Evolutionary conservation across 1,284 basidiomycete species (phyloP).

Genomic region (Vanrija humicola): DNA sequence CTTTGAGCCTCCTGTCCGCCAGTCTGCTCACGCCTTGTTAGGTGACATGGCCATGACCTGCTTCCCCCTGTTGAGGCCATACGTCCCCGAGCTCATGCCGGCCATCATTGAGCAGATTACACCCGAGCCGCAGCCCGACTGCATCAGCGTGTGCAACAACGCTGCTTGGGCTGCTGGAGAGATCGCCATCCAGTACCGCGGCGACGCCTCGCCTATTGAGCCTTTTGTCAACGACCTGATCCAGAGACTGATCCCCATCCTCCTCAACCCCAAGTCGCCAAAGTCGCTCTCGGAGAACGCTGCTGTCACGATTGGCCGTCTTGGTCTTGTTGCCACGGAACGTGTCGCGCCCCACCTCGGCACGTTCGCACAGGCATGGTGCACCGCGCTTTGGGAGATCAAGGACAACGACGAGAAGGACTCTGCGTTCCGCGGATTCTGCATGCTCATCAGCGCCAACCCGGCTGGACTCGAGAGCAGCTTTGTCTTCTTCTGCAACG

Average conservation of each 20-base stretch:
- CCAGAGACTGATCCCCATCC: conserved; percentile 82
- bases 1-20: conserved; percentile 89
- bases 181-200: conserved; percentile 77
- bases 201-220: conserved; percentile 56
- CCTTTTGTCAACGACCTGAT: conserved; percentile 86
- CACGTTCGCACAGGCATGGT: conserved; percentile 94
- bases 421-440: conserved; percentile 97
- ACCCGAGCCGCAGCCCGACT: conserved; percentile 66
- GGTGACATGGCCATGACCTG: conserved; percentile 98
- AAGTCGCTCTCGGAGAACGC: conserved; percentile 96
- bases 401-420: conserved; percentile 99
- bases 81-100: conserved; percentile 81
- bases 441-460: conserved; percentile 90
- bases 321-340: conserved; percentile 85
- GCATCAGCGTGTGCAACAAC: conserved; percentile 96
- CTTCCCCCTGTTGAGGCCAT: conserved; percentile 68
- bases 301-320: conserved; percentile 96
- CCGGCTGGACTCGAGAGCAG: conserved; percentile 86
- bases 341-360: conserved; percentile 85
- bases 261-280: conserved; percentile 83
- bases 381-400: conserved; percentile 94
- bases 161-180: conserved; percentile 99
- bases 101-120: conserved; percentile 87
- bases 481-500: conserved; percentile 92
- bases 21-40: conserved; percentile 94